Conservation (phyloP, 1,284 basidiomycete species). For the Sporisorium iseilematis-ciliati region DNA sequence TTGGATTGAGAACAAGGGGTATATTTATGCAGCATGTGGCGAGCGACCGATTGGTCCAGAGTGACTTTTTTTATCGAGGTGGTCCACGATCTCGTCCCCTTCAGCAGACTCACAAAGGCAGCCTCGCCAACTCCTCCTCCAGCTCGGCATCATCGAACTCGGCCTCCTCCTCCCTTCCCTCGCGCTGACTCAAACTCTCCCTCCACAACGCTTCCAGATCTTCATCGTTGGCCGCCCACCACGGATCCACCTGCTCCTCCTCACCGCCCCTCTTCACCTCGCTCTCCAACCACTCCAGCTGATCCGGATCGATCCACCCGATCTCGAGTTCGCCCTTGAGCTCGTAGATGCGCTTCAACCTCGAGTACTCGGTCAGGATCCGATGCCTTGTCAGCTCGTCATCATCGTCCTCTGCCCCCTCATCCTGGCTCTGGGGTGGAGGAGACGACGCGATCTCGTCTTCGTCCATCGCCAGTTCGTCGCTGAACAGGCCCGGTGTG, state of each 20-base stretch:
- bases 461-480: constrained; percentile 32
- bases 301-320: constrained; percentile 53
- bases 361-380: constrained; percentile 45
- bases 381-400: constrained; percentile 40
- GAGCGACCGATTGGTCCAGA: no score
- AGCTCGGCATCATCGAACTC: constrained; percentile 19
- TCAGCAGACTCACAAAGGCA: constrained; percentile 9
- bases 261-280: constrained; percentile 12
- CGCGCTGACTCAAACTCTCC: constrained; percentile 9
- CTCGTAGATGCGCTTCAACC: constrained; percentile 48
- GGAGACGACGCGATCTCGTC: neutral
- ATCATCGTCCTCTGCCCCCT: constrained; percentile 40
- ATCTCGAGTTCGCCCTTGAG: constrained; percentile 44
- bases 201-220: constrained; percentile 36
- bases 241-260: constrained; percentile 19
- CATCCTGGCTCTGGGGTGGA: neutral
- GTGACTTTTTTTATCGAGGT: neutral
- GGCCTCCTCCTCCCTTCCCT: constrained; percentile 2
- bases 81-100: no score
- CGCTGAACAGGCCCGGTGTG: constrained; percentile 21
- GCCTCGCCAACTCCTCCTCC: constrained; percentile 21
- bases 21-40: neutral
- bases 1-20: neutral
- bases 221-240: constrained; percentile 25
- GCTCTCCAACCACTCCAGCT: constrained; percentile 39